Conservation (phyloP, 208 protist species). For the Naegleria lovaniensis region DNA sequence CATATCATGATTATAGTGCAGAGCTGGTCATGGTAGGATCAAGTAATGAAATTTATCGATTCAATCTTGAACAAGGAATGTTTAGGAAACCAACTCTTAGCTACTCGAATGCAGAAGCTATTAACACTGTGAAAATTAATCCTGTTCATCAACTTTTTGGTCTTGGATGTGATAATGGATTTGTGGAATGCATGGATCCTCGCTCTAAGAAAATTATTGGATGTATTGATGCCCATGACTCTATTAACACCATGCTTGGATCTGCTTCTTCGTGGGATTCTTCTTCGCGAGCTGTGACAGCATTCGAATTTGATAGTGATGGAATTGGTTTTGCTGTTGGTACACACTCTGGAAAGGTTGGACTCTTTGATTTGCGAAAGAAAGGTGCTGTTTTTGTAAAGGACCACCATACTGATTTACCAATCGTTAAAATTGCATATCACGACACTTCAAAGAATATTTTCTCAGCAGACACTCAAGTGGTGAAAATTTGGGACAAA, state of each 20-base stretch:
- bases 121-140: constrained; percentile 23
- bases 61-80: constrained; percentile 67
- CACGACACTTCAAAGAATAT: constrained; percentile 65
- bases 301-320: constrained; percentile 59
- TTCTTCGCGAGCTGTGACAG: constrained; percentile 38
- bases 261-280: not conserved
- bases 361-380: constrained; percentile 74
- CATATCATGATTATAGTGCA: constrained; percentile 60
- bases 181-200: constrained; percentile 68
- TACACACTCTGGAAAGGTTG: constrained; percentile 62
- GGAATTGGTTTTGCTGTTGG: constrained; percentile 72
- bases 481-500: constrained; percentile 85
- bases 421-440: constrained; percentile 83
- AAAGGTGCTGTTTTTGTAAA: constrained; percentile 76
- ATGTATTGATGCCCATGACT: constrained; percentile 41
- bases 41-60: constrained; percentile 63
- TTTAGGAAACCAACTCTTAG: not conserved
- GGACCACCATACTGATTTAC: constrained; percentile 88
- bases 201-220: constrained; percentile 51
- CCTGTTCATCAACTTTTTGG: constrained; percentile 53
- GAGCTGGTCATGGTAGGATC: constrained; percentile 67
- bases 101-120: not conserved
- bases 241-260: constrained; percentile 43
- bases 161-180: constrained; percentile 62
- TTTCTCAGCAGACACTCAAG: constrained; percentile 67